phyloP scores from a whole-genome alignment of 225 moss, liverwort and hornwort species.

The Pleurozium schreberi region DNA sequence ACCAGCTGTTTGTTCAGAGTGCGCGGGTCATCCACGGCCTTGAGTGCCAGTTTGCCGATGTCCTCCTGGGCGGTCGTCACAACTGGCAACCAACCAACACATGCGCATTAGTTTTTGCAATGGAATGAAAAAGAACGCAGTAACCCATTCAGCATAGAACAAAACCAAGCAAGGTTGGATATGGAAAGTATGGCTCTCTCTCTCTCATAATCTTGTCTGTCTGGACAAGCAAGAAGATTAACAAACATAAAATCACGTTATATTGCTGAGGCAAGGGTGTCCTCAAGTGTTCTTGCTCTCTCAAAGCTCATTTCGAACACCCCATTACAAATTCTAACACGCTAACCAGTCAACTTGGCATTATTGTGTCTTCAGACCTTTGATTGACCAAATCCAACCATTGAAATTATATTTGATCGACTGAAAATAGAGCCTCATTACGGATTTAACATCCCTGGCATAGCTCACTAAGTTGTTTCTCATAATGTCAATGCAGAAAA shows the following conservation, averaged over 20 bases:
- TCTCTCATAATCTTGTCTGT: background rate
- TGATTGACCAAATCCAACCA: background rate
- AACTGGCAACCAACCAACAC: background rate
- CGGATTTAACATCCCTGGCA: background rate
- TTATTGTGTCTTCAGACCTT: too few relatives aligned
- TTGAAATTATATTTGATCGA: too few relatives aligned
- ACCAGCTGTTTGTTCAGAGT: slow-evolving; percentile 4
- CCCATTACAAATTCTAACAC: background rate
- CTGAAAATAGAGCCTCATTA: background rate
- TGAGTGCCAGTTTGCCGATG: background rate
- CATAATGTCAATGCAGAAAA: too few relatives aligned
- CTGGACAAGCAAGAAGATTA: background rate
- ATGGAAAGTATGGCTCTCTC: background rate
- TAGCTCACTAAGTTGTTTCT: too few relatives aligned
- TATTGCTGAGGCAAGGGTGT: background rate
- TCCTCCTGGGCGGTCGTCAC: background rate
- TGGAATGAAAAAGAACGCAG: background rate
- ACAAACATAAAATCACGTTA: too few relatives aligned
- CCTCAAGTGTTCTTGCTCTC: too few relatives aligned
- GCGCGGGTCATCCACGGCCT: slow-evolving; percentile 1
- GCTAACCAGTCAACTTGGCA: background rate
- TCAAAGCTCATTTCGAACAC: too few relatives aligned
- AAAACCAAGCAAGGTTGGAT: background rate
- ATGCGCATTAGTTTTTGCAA: background rate
- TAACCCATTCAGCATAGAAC: background rate